Base-by-base conservation (phyloP, 2,329 filamentous ascomycete species). In the Ambrosiella beaveri region DNA sequence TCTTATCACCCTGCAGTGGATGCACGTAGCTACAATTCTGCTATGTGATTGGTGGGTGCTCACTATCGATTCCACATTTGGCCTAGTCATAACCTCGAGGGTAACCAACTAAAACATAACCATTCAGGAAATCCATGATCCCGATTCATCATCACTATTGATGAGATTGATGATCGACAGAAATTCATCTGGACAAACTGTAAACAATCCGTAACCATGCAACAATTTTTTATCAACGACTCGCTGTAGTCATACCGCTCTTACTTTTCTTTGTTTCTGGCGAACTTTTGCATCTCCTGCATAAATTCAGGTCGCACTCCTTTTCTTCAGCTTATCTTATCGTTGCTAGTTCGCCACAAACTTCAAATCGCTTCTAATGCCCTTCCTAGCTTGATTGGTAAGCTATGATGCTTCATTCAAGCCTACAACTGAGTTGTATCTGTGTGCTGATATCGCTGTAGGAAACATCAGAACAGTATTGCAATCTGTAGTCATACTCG, bases 251-350 rank as follows among this genome's bases (percentile, higher is more conserved):
- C 55, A 13, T 44, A 9, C 19, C n/a, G 2, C 19, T 51, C 19
- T 51, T 36, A 9, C 19, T n/a, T 36, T 19, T n/a, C 5, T 49
- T 49, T 45, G 27, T n/a, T 56, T 45, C 13, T 50, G 36, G 12
- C 2, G n/a, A 17, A 27, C 27, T 27, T 17, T 49, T 27, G 17
- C 17, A 15, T 51, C 12, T 19, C 27, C 27, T 35, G 17, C 47
- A 51, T 19, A 12, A 41, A n/a, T 27, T 15, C n/a, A 9, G 35
- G 8, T 15, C 13, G 47, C 35, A 35, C n/a, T 50, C 35, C 27
- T 49, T 37, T 35, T 44, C 41, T 11, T 40, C 11, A n/a, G 55
- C 44, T 57, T 57, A 49, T 57, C 55, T 57, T 57, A 57, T 57
- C 55, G 40, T 36, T 39, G 27, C 19, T 44, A 57, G 15, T 15